A percentile compares a stretch with the other conserved stretches of the same genome.
Evolutionary conservation across 768 basidiomycete species (phyloP).

Genomic region (Mycena venus): DNA sequence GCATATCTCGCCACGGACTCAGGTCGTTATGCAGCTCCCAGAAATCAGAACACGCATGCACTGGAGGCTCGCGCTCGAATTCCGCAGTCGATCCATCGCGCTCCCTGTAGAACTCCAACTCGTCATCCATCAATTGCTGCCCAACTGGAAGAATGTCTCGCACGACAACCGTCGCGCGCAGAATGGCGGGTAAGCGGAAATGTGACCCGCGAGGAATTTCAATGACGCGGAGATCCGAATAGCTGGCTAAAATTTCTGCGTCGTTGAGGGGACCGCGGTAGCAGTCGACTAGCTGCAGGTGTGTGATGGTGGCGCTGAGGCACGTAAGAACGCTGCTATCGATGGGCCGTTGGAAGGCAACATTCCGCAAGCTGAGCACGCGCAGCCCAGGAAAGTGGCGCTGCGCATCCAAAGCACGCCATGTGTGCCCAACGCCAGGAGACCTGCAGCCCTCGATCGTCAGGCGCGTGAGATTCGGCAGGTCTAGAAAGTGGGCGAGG

Average conservation of each 20-base stretch:
- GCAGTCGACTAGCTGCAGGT: not conserved
- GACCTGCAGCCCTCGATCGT: not conserved
- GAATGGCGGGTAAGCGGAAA: not conserved
- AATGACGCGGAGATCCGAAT: not conserved
- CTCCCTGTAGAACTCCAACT: not conserved
- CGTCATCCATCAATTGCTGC: not conserved
- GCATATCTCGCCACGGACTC: not conserved
- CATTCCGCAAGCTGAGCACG: not conserved
- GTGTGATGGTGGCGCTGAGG: not conserved
- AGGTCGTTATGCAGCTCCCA: not conserved
- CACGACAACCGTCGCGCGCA: not conserved
- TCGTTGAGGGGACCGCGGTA: too few relatives aligned
- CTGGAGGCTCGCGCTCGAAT: not conserved
- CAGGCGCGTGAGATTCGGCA: not conserved
- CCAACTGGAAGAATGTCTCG: not conserved
- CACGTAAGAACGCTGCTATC: not conserved
- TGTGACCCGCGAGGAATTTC: not conserved
- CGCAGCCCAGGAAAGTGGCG: not conserved
- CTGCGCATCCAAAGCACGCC: too few relatives aligned
- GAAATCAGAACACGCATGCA: not conserved
- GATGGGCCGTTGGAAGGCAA: not conserved
- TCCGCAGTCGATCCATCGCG: not conserved
- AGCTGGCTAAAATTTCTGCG: not conserved
- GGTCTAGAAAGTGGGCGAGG: not conserved
- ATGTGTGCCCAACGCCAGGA: not conserved